Percentiles rank a stretch among this genome's conserved stretches.
Evolutionary conservation across 2,329 filamentous ascomycete species (phyloP).

Genomic region (Ophiostoma australiae): DNA sequence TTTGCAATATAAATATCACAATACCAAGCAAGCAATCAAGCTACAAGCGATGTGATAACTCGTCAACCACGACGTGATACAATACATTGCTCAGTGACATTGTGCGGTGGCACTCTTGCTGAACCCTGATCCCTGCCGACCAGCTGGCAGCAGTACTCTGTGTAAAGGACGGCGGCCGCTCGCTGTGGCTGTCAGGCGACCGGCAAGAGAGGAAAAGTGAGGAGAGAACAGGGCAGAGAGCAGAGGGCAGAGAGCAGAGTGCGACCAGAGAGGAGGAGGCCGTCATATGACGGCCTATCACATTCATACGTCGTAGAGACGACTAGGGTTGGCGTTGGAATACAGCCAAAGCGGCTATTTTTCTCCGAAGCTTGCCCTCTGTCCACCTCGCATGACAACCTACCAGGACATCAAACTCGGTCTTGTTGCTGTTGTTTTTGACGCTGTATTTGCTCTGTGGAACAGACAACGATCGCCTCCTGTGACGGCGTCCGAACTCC

Average conservation of each 20-base stretch:
- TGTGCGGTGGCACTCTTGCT: neutral
- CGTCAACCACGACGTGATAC: neutral
- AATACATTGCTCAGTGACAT: neutral
- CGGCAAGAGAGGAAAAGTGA: neutral
- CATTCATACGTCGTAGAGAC: neutral
- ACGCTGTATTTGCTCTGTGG: no score
- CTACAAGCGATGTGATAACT: neutral
- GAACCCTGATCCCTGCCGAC: conserved; percentile 7
- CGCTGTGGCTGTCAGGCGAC: neutral
- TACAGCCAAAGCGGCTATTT: neutral
- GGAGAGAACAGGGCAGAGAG: neutral
- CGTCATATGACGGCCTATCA: conserved; percentile 6
- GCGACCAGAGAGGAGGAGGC: neutral
- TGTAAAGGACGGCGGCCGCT: neutral
- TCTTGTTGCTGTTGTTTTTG: neutral
- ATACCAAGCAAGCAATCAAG: neutral
- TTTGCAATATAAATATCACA: neutral
- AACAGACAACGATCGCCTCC: neutral
- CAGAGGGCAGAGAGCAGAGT: no score
- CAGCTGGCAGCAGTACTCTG: neutral
- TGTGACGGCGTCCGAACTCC: conserved; percentile 2
- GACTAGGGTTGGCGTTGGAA: neutral
- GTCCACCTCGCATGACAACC: neutral
- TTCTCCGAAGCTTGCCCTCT: neutral
- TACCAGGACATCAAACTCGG: conserved; percentile 3